Evolutionary conservation across 331 rosid genomes (phyloP).

Genomic region (Rhamnella rubrinervis): DNA sequence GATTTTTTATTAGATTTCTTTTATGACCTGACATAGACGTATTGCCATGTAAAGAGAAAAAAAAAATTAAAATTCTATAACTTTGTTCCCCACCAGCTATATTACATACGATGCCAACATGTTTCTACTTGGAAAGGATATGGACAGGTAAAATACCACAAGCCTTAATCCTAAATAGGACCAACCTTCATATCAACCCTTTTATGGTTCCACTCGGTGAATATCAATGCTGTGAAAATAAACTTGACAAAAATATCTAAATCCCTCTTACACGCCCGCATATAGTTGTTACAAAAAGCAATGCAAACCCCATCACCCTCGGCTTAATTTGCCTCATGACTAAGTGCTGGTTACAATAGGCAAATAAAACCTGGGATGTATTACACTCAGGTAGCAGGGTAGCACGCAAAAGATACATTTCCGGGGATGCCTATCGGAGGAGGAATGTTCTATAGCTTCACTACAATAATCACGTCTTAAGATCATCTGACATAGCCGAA

Average conservation of each 20-base stretch:
- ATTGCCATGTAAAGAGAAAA: not conserved
- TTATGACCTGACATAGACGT: not conserved
- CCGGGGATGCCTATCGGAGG: not conserved
- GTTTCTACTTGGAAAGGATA: not conserved
- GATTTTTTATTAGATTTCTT: no score
- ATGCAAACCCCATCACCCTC: slow-evolving; percentile 3
- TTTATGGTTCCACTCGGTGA: no score
- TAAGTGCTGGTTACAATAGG: not conserved
- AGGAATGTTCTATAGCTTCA: slow-evolving; percentile 2
- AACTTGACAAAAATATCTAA: no score
- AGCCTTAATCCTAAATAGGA: not conserved
- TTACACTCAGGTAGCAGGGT: not conserved
- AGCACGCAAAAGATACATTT: not conserved
- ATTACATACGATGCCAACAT: not conserved
- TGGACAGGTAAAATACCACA: no score
- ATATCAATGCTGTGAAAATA: no score
- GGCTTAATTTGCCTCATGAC: not conserved
- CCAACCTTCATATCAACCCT: slow-evolving; percentile 3
- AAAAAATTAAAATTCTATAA: not conserved
- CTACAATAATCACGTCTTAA: slow-evolving; percentile 31
- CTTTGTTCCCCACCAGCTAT: not conserved
- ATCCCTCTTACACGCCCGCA: no score
- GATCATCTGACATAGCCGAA: slow-evolving; percentile 66
- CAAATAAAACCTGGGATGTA: not conserved
- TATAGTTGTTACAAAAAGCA: not conserved